phyloP scores from a whole-genome alignment of 345 rosid species.

The Rhizophora apiculata region DNA sequence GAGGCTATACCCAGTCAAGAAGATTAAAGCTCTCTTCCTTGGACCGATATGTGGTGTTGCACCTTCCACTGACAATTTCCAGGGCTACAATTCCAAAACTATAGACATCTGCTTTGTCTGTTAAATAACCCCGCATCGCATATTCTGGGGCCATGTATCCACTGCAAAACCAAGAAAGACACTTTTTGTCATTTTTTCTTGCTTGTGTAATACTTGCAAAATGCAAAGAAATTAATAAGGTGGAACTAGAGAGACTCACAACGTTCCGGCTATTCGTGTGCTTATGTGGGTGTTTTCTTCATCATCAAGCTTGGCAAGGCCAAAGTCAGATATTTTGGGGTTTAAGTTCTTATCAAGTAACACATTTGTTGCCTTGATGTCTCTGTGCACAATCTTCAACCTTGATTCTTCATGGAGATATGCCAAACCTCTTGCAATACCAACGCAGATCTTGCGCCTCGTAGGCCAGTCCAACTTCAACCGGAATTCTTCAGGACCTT shows the following conservation, averaged over 20 bases:
- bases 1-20: constrained; percentile 12
- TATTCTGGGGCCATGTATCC: constrained; percentile 24
- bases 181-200: too few relatives aligned
- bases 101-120: constrained; percentile 16
- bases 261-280: constrained; percentile 15
- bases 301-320: constrained; percentile 19
- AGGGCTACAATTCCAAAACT: constrained; percentile 18
- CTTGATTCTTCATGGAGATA: constrained; percentile 21
- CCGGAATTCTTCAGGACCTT: constrained; percentile 10
- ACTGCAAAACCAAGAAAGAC: not conserved
- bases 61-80: constrained; percentile 15
- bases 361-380: constrained; percentile 14
- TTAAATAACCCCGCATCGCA: constrained; percentile 16
- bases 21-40: constrained; percentile 2
- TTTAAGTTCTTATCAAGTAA: constrained; percentile 1
- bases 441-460: constrained; percentile 10
- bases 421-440: constrained; percentile 18
- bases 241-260: not conserved
- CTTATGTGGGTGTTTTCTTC: constrained; percentile 19
- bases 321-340: constrained; percentile 17
- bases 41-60: constrained; percentile 3
- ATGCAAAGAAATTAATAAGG: too few relatives aligned
- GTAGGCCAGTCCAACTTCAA: constrained; percentile 18
- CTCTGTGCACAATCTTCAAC: constrained; percentile 18
- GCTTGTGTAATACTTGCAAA: too few relatives aligned